Evolutionary conservation across 139 green algal species (phyloP).

Genomic region (Tetraselmis striata): DNA sequence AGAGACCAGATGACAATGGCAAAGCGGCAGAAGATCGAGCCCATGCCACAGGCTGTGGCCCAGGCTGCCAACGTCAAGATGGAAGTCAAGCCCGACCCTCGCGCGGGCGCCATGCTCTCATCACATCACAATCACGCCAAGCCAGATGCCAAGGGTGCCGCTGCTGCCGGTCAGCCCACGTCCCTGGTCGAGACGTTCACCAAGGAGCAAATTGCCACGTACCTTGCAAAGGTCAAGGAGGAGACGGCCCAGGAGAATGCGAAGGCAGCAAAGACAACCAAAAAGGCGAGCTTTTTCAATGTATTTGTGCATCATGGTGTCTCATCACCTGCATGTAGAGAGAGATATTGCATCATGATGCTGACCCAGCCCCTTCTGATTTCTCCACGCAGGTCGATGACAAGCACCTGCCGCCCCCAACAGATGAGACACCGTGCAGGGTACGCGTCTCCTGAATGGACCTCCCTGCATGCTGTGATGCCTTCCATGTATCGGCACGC

Average conservation of each 20-base stretch:
- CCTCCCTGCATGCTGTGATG: too few species aligned
- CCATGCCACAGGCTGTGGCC: not conserved
- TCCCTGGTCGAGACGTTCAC: slow-evolving; percentile 88
- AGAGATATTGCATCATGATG: too few species aligned
- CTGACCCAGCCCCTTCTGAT: too few species aligned
- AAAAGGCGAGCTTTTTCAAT: too few species aligned
- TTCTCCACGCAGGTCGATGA: not conserved
- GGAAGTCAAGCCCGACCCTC: not conserved
- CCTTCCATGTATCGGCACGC: too few species aligned
- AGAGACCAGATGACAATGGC: not conserved
- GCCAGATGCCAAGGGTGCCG: not conserved
- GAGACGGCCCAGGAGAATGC: slow-evolving; percentile 2
- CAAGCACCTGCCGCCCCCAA: not conserved
- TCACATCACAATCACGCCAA: not conserved
- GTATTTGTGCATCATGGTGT: too few species aligned
- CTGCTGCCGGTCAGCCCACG: slow-evolving; percentile 41
- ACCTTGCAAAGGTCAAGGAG: slow-evolving; percentile 3
- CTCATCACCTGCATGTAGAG: too few species aligned
- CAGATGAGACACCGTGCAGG: not conserved
- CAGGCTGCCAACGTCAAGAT: not conserved
- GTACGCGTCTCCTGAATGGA: too few species aligned
- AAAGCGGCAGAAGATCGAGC: slow-evolving; percentile 1
- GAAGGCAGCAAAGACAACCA: not conserved
- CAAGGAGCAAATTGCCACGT: slow-evolving; percentile 28
- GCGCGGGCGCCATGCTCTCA: not conserved